Conservation (phyloP, 1,284 basidiomycete genomes). For the Cryptococcus sp. region DNA sequence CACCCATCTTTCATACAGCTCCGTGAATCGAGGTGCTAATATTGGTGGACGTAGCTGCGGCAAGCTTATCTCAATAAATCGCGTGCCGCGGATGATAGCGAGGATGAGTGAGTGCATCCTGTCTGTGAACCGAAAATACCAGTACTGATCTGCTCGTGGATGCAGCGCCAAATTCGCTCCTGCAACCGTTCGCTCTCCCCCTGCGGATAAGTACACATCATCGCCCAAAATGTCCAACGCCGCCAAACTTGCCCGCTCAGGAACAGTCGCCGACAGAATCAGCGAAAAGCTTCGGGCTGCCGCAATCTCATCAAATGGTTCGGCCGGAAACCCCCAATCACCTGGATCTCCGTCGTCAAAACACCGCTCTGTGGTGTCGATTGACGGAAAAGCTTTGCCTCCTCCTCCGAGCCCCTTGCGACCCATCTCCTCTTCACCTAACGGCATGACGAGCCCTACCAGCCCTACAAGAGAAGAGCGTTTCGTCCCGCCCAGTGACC, state of each 20-base stretch:
- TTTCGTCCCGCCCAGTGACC: slow-evolving; percentile 47
- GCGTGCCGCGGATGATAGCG: slow-evolving; percentile 78
- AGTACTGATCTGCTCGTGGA: not conserved
- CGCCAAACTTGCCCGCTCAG: slow-evolving; percentile 33
- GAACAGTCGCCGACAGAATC: slow-evolving; percentile 53
- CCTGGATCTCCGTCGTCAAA: slow-evolving; percentile 10
- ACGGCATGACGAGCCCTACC: slow-evolving; percentile 23
- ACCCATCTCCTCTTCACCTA: slow-evolving; percentile 14
- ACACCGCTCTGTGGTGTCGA: slow-evolving; percentile 16
- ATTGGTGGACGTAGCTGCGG: slow-evolving; percentile 60
- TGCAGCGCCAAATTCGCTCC: slow-evolving; percentile 81
- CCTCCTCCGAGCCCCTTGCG: slow-evolving; percentile 32
- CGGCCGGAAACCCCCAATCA: not conserved
- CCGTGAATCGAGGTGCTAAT: not conserved
- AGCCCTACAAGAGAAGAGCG: slow-evolving; percentile 42
- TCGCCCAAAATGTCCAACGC: slow-evolving; percentile 58
- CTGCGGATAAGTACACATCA: slow-evolving; percentile 68
- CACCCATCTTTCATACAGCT: not conserved
- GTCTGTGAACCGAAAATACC: too few relatives aligned
- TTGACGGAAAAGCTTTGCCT: slow-evolving; percentile 39
- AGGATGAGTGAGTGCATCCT: slow-evolving; percentile 72
- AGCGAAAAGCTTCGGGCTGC: slow-evolving; percentile 50
- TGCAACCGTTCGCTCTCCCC: slow-evolving; percentile 55
- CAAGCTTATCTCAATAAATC: slow-evolving; percentile 74
- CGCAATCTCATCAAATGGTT: slow-evolving; percentile 20